phyloP scores from a whole-genome alignment of 176 grass and related monocot species.

The Cenchrus americanus region DNA sequence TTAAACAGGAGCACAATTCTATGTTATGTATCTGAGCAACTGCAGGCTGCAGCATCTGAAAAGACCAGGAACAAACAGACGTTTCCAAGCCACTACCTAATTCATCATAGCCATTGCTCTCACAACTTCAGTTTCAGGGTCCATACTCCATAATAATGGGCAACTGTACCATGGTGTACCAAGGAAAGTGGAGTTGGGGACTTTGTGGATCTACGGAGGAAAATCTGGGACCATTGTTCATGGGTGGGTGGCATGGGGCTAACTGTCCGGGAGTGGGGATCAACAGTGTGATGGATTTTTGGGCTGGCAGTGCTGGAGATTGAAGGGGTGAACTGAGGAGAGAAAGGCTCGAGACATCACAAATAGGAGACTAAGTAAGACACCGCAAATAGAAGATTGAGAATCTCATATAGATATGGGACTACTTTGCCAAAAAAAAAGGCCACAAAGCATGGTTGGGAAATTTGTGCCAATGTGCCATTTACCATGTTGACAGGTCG shows the following conservation, averaged over 20 bases:
- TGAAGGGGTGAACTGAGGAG: neutral
- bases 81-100: constrained; percentile 12
- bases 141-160: neutral
- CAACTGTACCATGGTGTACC: neutral
- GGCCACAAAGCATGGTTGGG: neutral
- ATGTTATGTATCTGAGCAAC: neutral
- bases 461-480: neutral
- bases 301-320: neutral
- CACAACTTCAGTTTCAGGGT: neutral
- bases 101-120: neutral
- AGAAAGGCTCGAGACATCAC: neutral
- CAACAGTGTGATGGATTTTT: neutral
- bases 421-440: neutral
- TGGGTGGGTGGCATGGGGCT: neutral
- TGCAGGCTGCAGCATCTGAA: neutral
- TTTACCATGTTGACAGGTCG: neutral
- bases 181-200: neutral
- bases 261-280: neutral
- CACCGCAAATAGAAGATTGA: neutral
- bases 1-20: neutral
- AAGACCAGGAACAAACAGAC: neutral
- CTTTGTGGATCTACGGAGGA: neutral
- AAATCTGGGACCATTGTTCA: neutral
- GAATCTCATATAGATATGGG: too few species aligned
- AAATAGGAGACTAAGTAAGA: constrained; percentile 1